phyloP scores from a whole-genome alignment of 371 early-diverging fungal genomes.

The Mortierella sp. region DNA sequence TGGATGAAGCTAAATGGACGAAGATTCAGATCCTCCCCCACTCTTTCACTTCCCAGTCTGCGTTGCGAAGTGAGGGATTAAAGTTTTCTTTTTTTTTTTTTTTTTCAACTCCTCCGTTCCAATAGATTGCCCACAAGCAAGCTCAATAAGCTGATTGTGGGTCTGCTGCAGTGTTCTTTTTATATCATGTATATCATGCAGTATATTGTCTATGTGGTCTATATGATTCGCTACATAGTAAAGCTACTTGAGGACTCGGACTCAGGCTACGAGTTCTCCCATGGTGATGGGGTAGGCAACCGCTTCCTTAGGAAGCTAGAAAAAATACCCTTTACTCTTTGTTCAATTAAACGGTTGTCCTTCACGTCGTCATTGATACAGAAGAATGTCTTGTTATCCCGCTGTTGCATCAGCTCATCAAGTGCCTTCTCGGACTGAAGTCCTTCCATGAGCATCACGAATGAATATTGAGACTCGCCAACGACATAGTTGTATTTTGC shows the following conservation, averaged over 20 bases:
- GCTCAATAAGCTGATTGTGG: neutral
- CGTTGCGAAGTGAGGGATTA: neutral
- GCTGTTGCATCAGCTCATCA: conserved; percentile 4
- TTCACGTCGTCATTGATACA: conserved; percentile 53
- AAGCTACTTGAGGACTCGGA: neutral
- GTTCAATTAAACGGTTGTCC: conserved; percentile 12
- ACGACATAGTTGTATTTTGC: conserved; percentile 52
- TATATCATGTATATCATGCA: too few relatives aligned
- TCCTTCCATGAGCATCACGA: conserved; percentile 26
- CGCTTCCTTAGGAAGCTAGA: conserved; percentile 21
- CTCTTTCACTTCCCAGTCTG: neutral
- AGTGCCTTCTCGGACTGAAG: conserved; percentile 9
- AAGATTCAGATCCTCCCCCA: neutral
- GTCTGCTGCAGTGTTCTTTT: neutral
- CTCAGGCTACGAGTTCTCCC: conserved; percentile 19
- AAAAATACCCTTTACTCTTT: conserved; percentile 12
- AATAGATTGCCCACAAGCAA: conserved; percentile 7
- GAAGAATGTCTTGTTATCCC: conserved; percentile 17
- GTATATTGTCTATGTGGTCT: neutral
- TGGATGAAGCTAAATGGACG: neutral
- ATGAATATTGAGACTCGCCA: conserved; percentile 18
- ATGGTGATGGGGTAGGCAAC: conserved; percentile 33
- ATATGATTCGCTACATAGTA: neutral
- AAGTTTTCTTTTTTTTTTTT: conserved; percentile 5
- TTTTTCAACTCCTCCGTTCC: conserved; percentile 1